Base-by-base conservation (phyloP, 2,329 filamentous ascomycete species). In the Botrytis fragariae region DNA sequence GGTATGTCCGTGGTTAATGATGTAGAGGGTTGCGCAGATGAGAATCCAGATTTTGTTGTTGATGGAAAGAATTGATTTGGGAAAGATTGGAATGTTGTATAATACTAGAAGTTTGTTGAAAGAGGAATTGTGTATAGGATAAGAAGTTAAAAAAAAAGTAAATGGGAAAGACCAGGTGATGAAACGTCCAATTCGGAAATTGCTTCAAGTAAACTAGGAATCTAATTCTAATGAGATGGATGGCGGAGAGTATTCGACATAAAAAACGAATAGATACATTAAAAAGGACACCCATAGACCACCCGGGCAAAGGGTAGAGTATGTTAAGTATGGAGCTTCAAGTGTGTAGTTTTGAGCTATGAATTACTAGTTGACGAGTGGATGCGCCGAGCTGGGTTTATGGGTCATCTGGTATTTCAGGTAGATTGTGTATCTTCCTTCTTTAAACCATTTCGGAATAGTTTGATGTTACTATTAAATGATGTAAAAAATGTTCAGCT, bases 321-420 rank as follows among this genome's bases (percentile, higher is more conserved):
- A 35, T 45, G 12, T 60, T 16, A n/a, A 51, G 42, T 51, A 67
- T 51, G 63, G 32, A 67, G 44, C 29, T 37, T 51, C 44, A 35
- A 35, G 8, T 61, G 14, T n/a, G 64, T 54, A 67, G 45, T 39
- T 25, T 32, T 54, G 45, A 67, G 22, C 22, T 51, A 37, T 35
- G 45, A 35, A 67, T 67, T 39, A 29, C 45, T 51, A 54, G 32
- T 39, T n/a, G n/a, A 39, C 42, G 29, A 29, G 64, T 68, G 64
- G 64, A 68, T 68, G 64, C 64, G 45, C 64, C 64, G 64, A 68
- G 64, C 64, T 68, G 64, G 45, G 45, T 68, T 54, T 18, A 54
- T 39, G 35, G 64, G 64, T 42, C 64, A 39, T 54, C 16, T 54
- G 45, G 45, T 37, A 67, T 32, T 37, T 67, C 44, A 51, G 44